Evolutionary conservation across 164 flowering plant genomes (phyloP), one percentile per base, ranked within the genome.

Genomic region (Pachysandra terminalis): DNA sequence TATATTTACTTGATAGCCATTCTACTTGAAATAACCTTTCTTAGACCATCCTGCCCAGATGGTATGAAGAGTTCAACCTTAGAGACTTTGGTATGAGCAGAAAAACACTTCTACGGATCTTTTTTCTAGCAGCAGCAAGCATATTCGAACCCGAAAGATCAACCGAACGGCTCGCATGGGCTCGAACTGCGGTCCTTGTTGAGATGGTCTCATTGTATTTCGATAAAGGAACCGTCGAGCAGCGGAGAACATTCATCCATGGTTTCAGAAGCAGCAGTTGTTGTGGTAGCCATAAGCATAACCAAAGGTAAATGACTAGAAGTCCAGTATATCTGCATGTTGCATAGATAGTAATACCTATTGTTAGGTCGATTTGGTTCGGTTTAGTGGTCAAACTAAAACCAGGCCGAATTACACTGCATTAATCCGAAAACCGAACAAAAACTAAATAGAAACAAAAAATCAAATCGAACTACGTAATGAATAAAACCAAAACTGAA

Each of bases 141-240:
- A 77, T 85, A 5, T 89, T 71, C 55, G 97, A 91, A 63, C 84
- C 89, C 0, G 87, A 86, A 49, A 79, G 78, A 70, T 75, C 81
- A 0, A 61, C 23, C 0, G 83, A 81, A 78, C 66, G 97, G 9
- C 68, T 89, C 0, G 89, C 87, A 13, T 90, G 94, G 94, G 81
- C 89, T 5, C 81, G 79, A 64, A 84, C 90, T 0, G 15, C 71
- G 0, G 70, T 75, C 28, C 66, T 89, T 52, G 25, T 81, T 0
- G 77, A 85, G 27, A 65, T 84, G 0, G 74, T 86, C 21, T 53
- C 45, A 0, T 74, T 77, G 13, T 74, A 79, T 64, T 80, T 82
- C 49, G 56, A 60, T 1, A 27, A 67, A 0, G 63, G 63, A 1
- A 16, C 21, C 3, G 66, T 1, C 12, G 71, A 82, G n/a, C 61